phyloP scores from a whole-genome alignment of 225 moss, liverwort and hornwort species.

The Thuidium tamariscinum region DNA sequence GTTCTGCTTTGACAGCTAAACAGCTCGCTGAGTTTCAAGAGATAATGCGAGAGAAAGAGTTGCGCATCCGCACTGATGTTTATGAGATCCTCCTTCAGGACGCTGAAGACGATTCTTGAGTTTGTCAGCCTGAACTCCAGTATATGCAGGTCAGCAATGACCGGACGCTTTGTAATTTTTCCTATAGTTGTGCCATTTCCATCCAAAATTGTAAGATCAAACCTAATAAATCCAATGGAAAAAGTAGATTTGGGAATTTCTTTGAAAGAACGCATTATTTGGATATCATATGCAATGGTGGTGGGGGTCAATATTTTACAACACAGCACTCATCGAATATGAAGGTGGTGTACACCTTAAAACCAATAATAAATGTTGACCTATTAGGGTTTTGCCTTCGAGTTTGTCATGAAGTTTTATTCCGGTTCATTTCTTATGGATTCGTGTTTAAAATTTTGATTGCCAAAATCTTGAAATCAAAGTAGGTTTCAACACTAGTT shows the following conservation, averaged over 20 bases:
- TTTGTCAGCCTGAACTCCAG: not conserved
- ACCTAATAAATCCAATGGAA: not conserved
- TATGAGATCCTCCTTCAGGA: conserved; percentile 94
- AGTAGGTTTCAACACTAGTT: not conserved
- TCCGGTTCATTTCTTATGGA: not conserved
- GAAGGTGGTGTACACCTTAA: not conserved
- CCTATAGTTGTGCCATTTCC: not conserved
- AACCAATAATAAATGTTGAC: not conserved
- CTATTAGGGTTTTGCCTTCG: not conserved
- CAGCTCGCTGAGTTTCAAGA: conserved; percentile 94
- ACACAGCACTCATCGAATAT: not conserved
- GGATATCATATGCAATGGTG: not conserved
- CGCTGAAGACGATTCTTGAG: conserved; percentile 21
- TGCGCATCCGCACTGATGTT: conserved; percentile 78
- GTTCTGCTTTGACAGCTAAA: conserved; percentile 66
- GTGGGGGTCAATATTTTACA: not conserved
- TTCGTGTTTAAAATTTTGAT: not conserved
- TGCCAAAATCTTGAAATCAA: not conserved
- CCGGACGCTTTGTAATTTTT: not conserved
- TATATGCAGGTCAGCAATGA: not conserved
- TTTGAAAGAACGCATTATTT: not conserved
- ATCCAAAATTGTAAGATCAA: not conserved
- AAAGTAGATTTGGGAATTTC: not conserved
- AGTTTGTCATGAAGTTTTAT: not conserved
- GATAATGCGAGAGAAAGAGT: conserved; percentile 87